Evolutionary conservation across 306 rosid genomes (phyloP), one percentile per base, ranked within the genome.

Genomic region (Acacia melanoxylon): DNA sequence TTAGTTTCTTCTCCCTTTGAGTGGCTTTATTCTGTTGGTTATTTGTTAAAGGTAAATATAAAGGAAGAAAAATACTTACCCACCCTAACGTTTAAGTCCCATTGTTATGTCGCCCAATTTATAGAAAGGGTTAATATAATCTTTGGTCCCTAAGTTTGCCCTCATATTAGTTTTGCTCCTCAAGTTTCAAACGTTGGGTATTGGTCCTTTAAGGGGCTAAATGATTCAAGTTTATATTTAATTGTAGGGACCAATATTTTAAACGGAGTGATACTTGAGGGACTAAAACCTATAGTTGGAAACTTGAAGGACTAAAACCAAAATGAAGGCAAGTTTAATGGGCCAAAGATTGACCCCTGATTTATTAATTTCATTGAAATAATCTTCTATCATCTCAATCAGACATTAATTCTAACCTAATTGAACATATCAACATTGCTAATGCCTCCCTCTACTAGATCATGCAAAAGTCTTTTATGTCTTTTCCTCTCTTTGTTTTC

Each of bases 11-110:
- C 56, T 48, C 37, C 33, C 75, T 4, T 70, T n/a, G 27, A 20
- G 27, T 37, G 72, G 41, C 12, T 37, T 67, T 74, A 37, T 33
- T 51, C 75, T 59, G 22, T 24, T 31, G 10, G 58, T 22, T 78
- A 52, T 31, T 67, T 67, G 81, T 74, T 59, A 75, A 33, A 78
- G 76, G 52, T 35, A 78, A 51, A 35, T 62, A n/a, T 48, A 48
- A 49, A 51, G 67, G 67, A 16, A 22, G 65, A 54, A 20, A 20
- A 7, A n/a, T 9, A 54, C 62, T 20, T n/a, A 20, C 25, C 27
- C 27, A 54, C 62, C 25, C 25, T 54, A 20, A 54, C 27, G 5
- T n/a, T 54, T 20, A 54, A 22, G 16, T 58, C 65, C 13, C 31
- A 3, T 10, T 22, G 31, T 22, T 3, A 58, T 58, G 65, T 58